phyloP scores from a whole-genome alignment of 148 eudicot genomes.

The Amaranthus cruentus region DNA sequence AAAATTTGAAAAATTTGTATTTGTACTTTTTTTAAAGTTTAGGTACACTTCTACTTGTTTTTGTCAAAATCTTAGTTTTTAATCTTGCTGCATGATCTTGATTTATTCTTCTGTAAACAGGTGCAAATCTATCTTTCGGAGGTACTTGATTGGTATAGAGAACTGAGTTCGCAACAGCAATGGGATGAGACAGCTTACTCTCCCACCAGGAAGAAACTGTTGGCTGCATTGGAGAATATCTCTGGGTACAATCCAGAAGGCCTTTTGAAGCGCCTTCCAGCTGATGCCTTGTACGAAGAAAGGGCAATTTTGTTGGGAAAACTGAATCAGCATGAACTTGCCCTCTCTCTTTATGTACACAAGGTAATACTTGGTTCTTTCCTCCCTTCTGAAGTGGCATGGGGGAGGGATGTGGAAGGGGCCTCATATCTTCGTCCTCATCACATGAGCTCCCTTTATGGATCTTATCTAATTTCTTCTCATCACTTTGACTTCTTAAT shows the following conservation, averaged over 20 bases:
- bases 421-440: neutral
- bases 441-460: too few relatives aligned
- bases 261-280: slow-evolving; percentile 78
- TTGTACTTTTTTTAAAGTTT: too few relatives aligned
- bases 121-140: slow-evolving; percentile 96
- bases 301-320: slow-evolving; percentile 88
- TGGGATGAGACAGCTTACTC: slow-evolving; percentile 86
- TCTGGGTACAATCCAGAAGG: slow-evolving; percentile 83
- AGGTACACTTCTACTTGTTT: too few relatives aligned
- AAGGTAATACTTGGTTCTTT: slow-evolving; percentile 49
- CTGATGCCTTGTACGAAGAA: slow-evolving; percentile 86
- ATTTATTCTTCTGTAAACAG: slow-evolving; percentile 30
- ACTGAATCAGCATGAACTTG: slow-evolving; percentile 94
- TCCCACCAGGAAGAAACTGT: slow-evolving; percentile 79
- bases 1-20: too few relatives aligned
- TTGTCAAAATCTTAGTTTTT: neutral
- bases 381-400: neutral
- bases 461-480: too few relatives aligned
- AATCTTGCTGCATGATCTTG: slow-evolving; percentile 4
- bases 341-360: slow-evolving; percentile 82
- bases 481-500: too few relatives aligned
- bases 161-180: slow-evolving; percentile 58
- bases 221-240: slow-evolving; percentile 80
- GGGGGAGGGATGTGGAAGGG: neutral
- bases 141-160: slow-evolving; percentile 91